Percentiles rank a stretch among this genome's conserved stretches.
These are phyloP conservation scores for Colletotrichum chrysophilum DNA, from an alignment of 2,329 filamentous ascomycete genomes.

Conservation along the genomic window DNA sequence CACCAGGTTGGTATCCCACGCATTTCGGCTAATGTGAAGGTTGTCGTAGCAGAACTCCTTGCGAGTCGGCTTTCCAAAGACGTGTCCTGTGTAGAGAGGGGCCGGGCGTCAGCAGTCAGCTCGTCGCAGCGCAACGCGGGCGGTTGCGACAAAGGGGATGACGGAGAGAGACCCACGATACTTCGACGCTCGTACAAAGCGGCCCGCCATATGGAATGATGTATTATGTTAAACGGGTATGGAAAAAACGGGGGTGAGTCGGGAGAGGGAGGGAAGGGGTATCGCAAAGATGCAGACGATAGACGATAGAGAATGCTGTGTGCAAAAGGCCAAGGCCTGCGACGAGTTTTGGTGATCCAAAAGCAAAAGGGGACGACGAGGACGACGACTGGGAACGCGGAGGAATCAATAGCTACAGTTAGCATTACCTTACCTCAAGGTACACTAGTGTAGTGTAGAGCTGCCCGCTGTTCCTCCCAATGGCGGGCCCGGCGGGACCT, in stretches of 20 bases:
- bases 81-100: slow-evolving; percentile 73
- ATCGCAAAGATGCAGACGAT: slow-evolving; percentile 1
- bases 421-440: background rate
- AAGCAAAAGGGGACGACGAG: background rate
- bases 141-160: slow-evolving; percentile 23
- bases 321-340: slow-evolving; percentile 3
- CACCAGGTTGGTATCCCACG: slow-evolving; percentile 98
- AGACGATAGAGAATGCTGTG: slow-evolving; percentile 15
- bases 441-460: background rate
- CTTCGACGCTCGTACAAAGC: slow-evolving; percentile 72
- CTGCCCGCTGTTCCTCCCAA: background rate
- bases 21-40: slow-evolving; percentile 95
- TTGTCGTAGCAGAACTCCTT: slow-evolving; percentile 99
- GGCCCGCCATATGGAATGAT: slow-evolving; percentile 58
- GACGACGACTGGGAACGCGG: background rate
- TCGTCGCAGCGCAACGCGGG: slow-evolving; percentile 28
- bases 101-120: slow-evolving; percentile 25
- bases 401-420: background rate
- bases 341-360: slow-evolving; percentile 17
- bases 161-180: slow-evolving; percentile 58
- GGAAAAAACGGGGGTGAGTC: background rate
- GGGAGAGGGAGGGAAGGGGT: background rate
- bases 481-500: slow-evolving; percentile 15
- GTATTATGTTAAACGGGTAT: background rate
- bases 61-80: slow-evolving; percentile 93